Conservation (phyloP, 129 eudicot genomes). For the Flaveria ramosissima region DNA sequence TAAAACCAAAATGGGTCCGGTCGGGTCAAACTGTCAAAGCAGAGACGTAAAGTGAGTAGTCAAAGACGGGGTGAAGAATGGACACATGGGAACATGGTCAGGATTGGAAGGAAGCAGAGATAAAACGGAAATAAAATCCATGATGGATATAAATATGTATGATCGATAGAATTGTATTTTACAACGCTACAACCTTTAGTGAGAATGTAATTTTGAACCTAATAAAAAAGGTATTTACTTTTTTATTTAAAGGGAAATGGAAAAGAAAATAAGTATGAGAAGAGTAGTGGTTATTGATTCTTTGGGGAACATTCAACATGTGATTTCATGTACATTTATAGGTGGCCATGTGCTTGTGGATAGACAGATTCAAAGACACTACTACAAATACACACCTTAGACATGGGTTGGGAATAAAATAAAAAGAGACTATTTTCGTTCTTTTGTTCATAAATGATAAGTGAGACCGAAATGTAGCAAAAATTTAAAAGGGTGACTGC, state of each 20-base stretch:
- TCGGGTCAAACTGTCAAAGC: not conserved
- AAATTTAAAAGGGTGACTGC: not conserved
- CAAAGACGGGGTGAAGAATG: not conserved
- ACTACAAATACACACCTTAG: slow-evolving; percentile 15
- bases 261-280: slow-evolving; percentile 20
- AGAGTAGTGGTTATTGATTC: slow-evolving; percentile 36
- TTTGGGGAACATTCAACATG: slow-evolving; percentile 44
- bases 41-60: not conserved
- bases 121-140: not conserved
- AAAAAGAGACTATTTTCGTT: not conserved
- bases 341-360: slow-evolving; percentile 46
- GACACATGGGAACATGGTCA: not conserved
- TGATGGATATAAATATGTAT: not conserved
- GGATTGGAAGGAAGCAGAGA: not conserved
- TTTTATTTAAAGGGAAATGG: not conserved
- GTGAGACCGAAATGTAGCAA: not conserved
- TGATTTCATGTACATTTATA: slow-evolving; percentile 40
- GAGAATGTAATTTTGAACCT: not conserved
- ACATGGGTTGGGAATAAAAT: slow-evolving; percentile 27
- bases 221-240: too few relatives aligned
- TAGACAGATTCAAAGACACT: slow-evolving; percentile 34
- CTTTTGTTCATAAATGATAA: not conserved
- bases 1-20: not conserved
- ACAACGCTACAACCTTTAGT: not conserved
- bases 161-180: not conserved